These are phyloP conservation scores for Chaetomium cochliodes DNA, from an alignment of 495 filamentous ascomycete species.

Conservation along the genomic window DNA sequence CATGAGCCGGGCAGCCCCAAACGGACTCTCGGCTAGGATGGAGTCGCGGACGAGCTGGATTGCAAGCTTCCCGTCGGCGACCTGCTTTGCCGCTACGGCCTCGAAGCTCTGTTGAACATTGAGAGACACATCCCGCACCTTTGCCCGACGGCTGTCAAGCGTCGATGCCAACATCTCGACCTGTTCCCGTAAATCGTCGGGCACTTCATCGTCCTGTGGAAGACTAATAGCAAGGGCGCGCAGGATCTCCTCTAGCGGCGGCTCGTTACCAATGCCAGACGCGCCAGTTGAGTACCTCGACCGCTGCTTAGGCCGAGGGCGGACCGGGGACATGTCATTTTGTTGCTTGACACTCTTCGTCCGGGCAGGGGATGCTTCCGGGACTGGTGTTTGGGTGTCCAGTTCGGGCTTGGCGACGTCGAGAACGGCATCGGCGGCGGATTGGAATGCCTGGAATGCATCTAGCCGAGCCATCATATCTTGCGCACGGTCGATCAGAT, in stretches of 20 bases:
- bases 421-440: constrained; percentile 31
- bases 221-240: constrained; percentile 35
- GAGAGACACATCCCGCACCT: constrained; percentile 38
- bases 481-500: constrained; percentile 37
- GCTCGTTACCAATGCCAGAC: constrained; percentile 24
- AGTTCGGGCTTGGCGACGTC: constrained; percentile 32
- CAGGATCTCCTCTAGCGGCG: constrained; percentile 36
- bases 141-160: constrained; percentile 36
- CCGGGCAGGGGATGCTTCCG: constrained; percentile 23
- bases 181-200: constrained; percentile 19
- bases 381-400: constrained; percentile 12
- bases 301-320: constrained; percentile 26
- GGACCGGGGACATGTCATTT: constrained; percentile 28
- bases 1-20: constrained; percentile 39
- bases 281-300: constrained; percentile 36
- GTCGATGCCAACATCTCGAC: constrained; percentile 23
- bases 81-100: constrained; percentile 33
- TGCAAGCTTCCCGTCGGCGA: constrained; percentile 42
- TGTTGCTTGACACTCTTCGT: constrained; percentile 20
- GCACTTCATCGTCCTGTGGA: constrained; percentile 25
- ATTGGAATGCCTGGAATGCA: constrained; percentile 35
- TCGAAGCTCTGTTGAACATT: constrained; percentile 45
- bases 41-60: constrained; percentile 45
- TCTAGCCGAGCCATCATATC: constrained; percentile 31
- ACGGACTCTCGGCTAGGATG: constrained; percentile 44